A percentile compares a stretch with the other conserved stretches of the same genome.
Evolutionary conservation across 78 protist species (phyloP).

Genomic region (Dictyostelium firmibasis): DNA sequence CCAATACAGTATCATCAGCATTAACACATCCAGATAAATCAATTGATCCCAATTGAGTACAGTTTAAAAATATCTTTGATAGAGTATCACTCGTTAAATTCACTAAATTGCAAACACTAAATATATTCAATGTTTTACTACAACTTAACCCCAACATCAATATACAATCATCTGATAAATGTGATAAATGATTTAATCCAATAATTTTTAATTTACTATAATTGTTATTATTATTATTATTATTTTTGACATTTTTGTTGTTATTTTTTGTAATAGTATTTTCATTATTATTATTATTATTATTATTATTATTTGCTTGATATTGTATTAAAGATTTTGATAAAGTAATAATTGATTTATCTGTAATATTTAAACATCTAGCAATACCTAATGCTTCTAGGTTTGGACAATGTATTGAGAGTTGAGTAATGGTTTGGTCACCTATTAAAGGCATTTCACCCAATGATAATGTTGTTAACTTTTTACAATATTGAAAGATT

Average conservation of each 20-base stretch:
- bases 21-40: slow-evolving; percentile 49
- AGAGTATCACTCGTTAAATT: slow-evolving; percentile 25
- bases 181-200: slow-evolving; percentile 50
- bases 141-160: neutral
- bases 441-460: slow-evolving; percentile 68
- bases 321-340: neutral
- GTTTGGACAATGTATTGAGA: neutral
- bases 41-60: slow-evolving; percentile 41
- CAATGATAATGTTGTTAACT: slow-evolving; percentile 4
- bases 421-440: neutral
- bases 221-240: neutral
- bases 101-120: slow-evolving; percentile 41
- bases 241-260: neutral
- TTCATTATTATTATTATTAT: neutral
- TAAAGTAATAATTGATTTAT: neutral
- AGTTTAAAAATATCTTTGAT: slow-evolving; percentile 35
- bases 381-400: slow-evolving; percentile 34
- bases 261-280: neutral
- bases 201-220: neutral
- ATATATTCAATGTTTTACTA: slow-evolving; percentile 12
- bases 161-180: slow-evolving; percentile 1
- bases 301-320: neutral
- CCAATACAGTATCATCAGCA: slow-evolving; percentile 53
- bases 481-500: neutral
- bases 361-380: slow-evolving; percentile 21